Conservation (phyloP, 192 early-diverging fungal species). For the Haplosporangium gracile region DNA sequence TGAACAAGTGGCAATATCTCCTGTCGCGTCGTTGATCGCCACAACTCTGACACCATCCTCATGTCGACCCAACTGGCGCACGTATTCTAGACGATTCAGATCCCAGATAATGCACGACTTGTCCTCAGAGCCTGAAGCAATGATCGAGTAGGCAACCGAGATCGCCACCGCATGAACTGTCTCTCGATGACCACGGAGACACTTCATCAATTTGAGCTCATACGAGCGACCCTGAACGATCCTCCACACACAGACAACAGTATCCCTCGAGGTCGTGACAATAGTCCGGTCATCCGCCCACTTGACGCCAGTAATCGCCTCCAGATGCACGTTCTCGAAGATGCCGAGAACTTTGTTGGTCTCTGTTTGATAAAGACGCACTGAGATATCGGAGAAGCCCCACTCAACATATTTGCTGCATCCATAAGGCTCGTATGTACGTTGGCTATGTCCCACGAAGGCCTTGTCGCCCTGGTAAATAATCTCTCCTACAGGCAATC, state of each 20-base stretch:
- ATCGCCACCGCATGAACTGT: conserved; percentile 62
- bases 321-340: conserved; percentile 73
- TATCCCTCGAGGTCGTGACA: conserved; percentile 58
- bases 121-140: conserved; percentile 74
- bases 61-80: conserved; percentile 67
- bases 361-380: conserved; percentile 66
- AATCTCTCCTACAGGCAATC: conserved; percentile 64
- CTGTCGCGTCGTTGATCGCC: conserved; percentile 71
- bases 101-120: conserved; percentile 75
- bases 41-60: conserved; percentile 65
- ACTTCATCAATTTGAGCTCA: conserved; percentile 65
- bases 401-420: conserved; percentile 72
- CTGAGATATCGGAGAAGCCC: conserved; percentile 73
- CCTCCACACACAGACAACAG: conserved; percentile 74
- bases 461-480: conserved; percentile 58
- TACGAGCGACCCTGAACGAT: conserved; percentile 60
- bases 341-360: conserved; percentile 66
- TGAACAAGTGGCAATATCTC: conserved; percentile 75
- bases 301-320: conserved; percentile 67
- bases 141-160: conserved; percentile 70
- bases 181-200: conserved; percentile 70
- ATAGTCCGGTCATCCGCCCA: conserved; percentile 73
- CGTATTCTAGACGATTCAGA: conserved; percentile 73
- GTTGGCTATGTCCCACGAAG: conserved; percentile 53
- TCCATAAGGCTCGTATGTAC: conserved; percentile 60